Conservation (phyloP, 2,329 filamentous ascomycete species). For the Grosmannia clavigera region DNA sequence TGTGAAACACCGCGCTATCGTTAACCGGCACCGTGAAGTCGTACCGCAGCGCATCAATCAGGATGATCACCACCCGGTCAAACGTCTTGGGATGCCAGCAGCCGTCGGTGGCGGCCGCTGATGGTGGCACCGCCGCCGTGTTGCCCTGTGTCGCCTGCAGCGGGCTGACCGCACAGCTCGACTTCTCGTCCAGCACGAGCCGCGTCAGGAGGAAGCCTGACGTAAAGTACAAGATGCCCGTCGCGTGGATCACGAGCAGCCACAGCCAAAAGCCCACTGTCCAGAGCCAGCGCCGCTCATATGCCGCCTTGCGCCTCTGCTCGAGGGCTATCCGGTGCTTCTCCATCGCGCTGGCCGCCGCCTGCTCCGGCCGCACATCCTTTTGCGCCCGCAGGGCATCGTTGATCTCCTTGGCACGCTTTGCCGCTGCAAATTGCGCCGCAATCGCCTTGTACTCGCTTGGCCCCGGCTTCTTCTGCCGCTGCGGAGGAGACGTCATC, state of each 20-base stretch:
- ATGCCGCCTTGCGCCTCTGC: constrained; percentile 32
- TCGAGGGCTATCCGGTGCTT: constrained; percentile 35
- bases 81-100: constrained; percentile 97
- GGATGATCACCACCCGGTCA: constrained; percentile 76
- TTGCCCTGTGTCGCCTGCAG: constrained; percentile 34
- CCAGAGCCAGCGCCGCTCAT: constrained; percentile 43
- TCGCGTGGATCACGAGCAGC: constrained; percentile 60
- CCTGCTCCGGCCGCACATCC: constrained; percentile 16
- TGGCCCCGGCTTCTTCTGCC: constrained; percentile 13
- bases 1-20: constrained; percentile 55
- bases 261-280: constrained; percentile 56
- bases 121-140: constrained; percentile 21
- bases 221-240: constrained; percentile 84
- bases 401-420: constrained; percentile 33
- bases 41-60: constrained; percentile 90
- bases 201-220: constrained; percentile 89
- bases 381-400: constrained; percentile 17
- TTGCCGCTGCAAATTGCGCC: constrained; percentile 40
- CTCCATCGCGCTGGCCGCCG: constrained; percentile 27
- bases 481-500: constrained; percentile 12
- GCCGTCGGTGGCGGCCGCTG: constrained; percentile 29
- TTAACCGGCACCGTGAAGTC: constrained; percentile 83
- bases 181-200: constrained; percentile 65
- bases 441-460: constrained; percentile 40
- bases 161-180: constrained; percentile 56